Percentiles rank a stretch among this genome's conserved stretches.
phyloP scores from a whole-genome alignment of 805 yeast species.

The Yarrowia phangngaensis region DNA sequence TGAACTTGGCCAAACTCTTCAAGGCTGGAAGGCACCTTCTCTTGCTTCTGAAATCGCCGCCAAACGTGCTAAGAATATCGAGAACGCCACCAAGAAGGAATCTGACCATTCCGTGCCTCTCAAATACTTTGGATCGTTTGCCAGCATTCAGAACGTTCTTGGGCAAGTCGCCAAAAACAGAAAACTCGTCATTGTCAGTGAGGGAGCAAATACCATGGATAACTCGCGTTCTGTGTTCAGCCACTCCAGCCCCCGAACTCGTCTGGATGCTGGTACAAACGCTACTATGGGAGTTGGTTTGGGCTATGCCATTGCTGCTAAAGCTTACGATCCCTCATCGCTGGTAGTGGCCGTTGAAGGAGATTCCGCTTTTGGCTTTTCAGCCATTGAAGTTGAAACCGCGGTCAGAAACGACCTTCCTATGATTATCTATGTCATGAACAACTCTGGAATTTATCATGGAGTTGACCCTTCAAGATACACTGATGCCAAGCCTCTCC shows the following conservation, averaged over 20 bases:
- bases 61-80: slow-evolving; percentile 37
- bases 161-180: slow-evolving; percentile 31
- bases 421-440: slow-evolving; percentile 59
- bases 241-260: slow-evolving; percentile 48
- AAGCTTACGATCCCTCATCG: slow-evolving; percentile 44
- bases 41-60: slow-evolving; percentile 36
- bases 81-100: slow-evolving; percentile 38
- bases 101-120: slow-evolving; percentile 36
- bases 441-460: slow-evolving; percentile 69
- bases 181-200: slow-evolving; percentile 50
- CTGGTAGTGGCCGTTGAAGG: slow-evolving; percentile 62
- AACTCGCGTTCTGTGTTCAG: slow-evolving; percentile 60
- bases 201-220: slow-evolving; percentile 81
- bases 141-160: slow-evolving; percentile 45
- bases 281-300: slow-evolving; percentile 77
- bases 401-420: slow-evolving; percentile 54
- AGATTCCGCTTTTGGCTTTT: slow-evolving; percentile 74
- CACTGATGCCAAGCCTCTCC: slow-evolving; percentile 39
- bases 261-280: slow-evolving; percentile 71
- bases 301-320: slow-evolving; percentile 66
- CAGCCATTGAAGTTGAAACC: slow-evolving; percentile 70
- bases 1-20: slow-evolving; percentile 40
- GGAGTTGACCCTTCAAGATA: slow-evolving; percentile 47
- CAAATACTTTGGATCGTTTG: slow-evolving; percentile 55
- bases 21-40: slow-evolving; percentile 40